These are phyloP conservation scores for Chrysoporthe austroafricana DNA, from an alignment of 2,329 filamentous ascomycete genomes.

Conservation along the genomic window DNA sequence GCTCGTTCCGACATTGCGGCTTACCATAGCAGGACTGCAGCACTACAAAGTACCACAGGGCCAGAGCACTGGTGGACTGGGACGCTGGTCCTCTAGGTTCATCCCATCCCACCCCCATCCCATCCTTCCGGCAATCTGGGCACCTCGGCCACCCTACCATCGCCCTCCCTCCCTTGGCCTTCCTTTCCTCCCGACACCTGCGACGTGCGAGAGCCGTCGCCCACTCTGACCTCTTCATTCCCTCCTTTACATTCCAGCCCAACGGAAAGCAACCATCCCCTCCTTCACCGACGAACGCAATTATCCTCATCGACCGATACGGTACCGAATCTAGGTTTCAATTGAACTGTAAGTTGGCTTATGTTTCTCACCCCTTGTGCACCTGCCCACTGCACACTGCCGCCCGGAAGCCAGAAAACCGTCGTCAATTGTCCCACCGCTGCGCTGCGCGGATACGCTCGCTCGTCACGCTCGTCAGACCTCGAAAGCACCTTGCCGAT, in stretches of 20 bases:
- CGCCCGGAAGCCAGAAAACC: constrained; percentile 21
- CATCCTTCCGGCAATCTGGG: constrained; percentile 12
- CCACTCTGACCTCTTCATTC: constrained; percentile 27
- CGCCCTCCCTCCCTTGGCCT: constrained; percentile 9
- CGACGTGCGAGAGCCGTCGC: constrained; percentile 16
- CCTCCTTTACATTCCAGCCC: constrained; percentile 30
- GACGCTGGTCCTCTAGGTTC: constrained; percentile 7
- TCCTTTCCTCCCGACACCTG: constrained; percentile 1
- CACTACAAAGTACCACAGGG: not conserved
- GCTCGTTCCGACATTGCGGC: constrained; percentile 7
- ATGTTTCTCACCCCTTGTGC: constrained; percentile 5
- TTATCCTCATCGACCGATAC: constrained; percentile 1
- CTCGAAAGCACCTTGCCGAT: constrained; percentile 18
- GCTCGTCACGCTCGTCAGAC: constrained; percentile 24
- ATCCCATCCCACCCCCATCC: constrained; percentile 8
- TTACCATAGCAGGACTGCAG: constrained; percentile 8
- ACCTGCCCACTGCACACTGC: constrained; percentile 11
- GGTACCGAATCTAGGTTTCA: not conserved
- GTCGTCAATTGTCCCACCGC: constrained; percentile 24
- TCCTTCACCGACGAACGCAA: constrained; percentile 26
- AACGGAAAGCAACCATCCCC: constrained; percentile 21
- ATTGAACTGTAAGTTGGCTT: constrained; percentile 33
- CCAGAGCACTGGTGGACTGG: too few species aligned
- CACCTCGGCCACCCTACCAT: constrained; percentile 6
- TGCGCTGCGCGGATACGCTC: constrained; percentile 5